Evolutionary conservation across 306 rosid genomes (phyloP), one percentile per base, ranked within the genome.

Genomic region (Rosa chinensis): DNA sequence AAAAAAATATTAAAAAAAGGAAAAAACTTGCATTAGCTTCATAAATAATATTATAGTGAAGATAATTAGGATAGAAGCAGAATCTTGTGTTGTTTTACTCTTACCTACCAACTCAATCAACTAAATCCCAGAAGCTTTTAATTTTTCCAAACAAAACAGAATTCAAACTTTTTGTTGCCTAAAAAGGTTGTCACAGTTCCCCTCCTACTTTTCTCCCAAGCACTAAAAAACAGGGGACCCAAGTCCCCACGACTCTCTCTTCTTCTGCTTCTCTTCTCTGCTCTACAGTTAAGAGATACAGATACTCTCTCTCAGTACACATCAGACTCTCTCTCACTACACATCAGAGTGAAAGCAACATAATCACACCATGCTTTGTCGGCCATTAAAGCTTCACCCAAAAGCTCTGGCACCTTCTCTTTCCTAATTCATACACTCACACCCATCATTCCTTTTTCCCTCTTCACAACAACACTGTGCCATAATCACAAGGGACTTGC

Each of bases 291-390:
- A 32, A 32, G 37, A 32, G 37, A 32, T 32, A 32, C 37, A 32
- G 37, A 32, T 32, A 32, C 37, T 32, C 37, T 32, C 37, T 32
- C 35, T 1, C n/a, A n/a, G n/a, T n/a, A n/a, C n/a, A n/a, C n/a
- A n/a, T n/a, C n/a, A n/a, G n/a, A n/a, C n/a, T n/a, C 37, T 32
- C 35, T 2, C 35, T 32, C 35, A 32, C 3, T 32, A 32, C 63
- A 79, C 79, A 82, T 77, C 53, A 58, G 66, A 64, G 85, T 82
- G 83, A 84, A 59, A 56, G 17, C 66, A 10, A 1, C 72, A 85
- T 90, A 82, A 85, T 78, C 79, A 81, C 45, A 73, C 83, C 96
- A 88, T 86, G 92, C 93, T 78, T 84, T 89, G 93, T 91, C 93
- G 93, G 93, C 93, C 96, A 89, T 83, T 86, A 73, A 61, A 87